Conservation (phyloP, 106 monocot species). For the Amphibolis antarctica region DNA sequence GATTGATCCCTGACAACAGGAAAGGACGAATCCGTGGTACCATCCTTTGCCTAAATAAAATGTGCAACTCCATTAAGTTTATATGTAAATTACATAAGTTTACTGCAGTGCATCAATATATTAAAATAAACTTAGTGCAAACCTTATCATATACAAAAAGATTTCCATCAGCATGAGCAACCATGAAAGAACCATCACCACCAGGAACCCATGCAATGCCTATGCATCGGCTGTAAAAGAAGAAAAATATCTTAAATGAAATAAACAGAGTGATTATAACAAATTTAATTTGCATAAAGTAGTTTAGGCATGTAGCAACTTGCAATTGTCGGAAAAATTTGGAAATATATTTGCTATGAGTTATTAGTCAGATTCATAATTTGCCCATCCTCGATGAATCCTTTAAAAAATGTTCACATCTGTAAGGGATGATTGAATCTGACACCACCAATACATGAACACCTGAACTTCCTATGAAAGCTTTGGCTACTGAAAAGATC, state of each 20-base stretch:
- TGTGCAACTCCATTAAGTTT: not conserved
- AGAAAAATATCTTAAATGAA: not conserved
- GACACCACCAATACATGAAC: no score
- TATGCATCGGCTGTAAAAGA: conserved; percentile 60
- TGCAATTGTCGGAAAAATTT: not conserved
- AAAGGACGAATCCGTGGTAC: conserved; percentile 24
- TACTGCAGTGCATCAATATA: not conserved
- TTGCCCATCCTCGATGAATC: not conserved
- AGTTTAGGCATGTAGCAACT: not conserved
- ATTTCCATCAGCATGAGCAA: conserved; percentile 91
- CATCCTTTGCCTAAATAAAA: conserved; percentile 26
- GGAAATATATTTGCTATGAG: not conserved
- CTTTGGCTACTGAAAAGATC: no score
- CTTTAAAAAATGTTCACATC: no score
- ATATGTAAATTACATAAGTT: not conserved
- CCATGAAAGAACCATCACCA: conserved; percentile 66
- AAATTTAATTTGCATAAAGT: not conserved
- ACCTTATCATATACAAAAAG: conserved; percentile 94
- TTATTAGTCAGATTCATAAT: not conserved
- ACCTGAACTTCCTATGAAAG: no score
- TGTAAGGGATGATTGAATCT: no score
- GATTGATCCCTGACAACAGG: conserved; percentile 19
- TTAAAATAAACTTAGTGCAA: not conserved
- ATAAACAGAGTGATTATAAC: not conserved
- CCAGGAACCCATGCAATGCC: conserved; percentile 74